Evolutionary conservation across 2,329 filamentous ascomycete species (phyloP).

Genomic region (Cladosporium halotolerans): DNA sequence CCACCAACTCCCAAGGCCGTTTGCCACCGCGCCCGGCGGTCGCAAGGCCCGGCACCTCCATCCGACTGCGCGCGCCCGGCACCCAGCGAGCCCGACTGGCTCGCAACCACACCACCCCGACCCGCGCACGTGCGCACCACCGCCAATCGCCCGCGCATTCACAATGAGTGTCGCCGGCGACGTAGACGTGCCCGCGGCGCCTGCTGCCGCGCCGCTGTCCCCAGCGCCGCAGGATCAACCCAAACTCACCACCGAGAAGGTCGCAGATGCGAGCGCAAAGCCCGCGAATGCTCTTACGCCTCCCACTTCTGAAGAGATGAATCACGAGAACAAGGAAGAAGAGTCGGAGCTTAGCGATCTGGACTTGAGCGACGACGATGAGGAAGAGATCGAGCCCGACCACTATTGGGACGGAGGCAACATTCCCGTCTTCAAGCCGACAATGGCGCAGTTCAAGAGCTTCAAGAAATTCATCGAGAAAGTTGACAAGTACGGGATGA

Average conservation of each 20-base stretch:
- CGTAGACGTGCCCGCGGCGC: conserved; percentile 12
- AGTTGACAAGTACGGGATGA: conserved; percentile 93
- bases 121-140: not conserved
- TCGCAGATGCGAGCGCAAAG: conserved; percentile 5
- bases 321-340: conserved; percentile 33
- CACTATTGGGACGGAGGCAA: conserved; percentile 78
- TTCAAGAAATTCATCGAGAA: conserved; percentile 89
- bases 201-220: conserved; percentile 16
- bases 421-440: conserved; percentile 91
- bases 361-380: conserved; percentile 36
- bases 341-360: conserved; percentile 45
- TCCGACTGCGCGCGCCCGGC: conserved; percentile 1
- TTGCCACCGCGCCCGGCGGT: conserved; percentile 1
- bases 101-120: conserved; percentile 2
- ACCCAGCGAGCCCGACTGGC: conserved; percentile 2
- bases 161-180: conserved; percentile 14
- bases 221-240: conserved; percentile 20
- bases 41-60: not conserved
- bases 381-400: conserved; percentile 61
- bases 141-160: conserved; percentile 9
- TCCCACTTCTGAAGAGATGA: conserved; percentile 47
- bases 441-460: conserved; percentile 88
- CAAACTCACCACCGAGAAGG: conserved; percentile 22
- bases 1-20: not conserved
- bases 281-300: conserved; percentile 38